Conservation (phyloP, 345 rosid genomes). For the Litchi chinensis region DNA sequence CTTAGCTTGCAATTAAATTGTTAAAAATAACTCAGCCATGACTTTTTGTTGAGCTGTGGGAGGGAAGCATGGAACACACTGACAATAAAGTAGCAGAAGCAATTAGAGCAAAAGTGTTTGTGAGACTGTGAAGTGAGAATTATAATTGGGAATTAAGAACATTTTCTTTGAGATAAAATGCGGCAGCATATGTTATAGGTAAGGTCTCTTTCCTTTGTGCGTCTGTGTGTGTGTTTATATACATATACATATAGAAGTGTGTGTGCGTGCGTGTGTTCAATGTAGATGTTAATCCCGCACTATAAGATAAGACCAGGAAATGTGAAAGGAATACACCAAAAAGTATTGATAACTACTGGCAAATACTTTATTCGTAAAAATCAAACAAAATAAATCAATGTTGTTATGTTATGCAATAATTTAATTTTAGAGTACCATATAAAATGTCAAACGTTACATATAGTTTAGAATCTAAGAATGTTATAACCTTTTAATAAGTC, state of each 20-base stretch:
- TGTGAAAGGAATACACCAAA: slow-evolving; percentile 1
- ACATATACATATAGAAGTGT: too few relatives aligned
- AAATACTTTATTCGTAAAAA: background rate
- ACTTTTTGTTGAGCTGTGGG: background rate
- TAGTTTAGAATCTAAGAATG: too few relatives aligned
- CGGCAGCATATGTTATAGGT: background rate
- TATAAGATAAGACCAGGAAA: background rate
- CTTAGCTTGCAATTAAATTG: slow-evolving; percentile 1
- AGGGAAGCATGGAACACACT: background rate
- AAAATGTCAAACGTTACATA: too few relatives aligned
- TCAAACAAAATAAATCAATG: too few relatives aligned
- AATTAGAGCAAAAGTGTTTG: background rate
- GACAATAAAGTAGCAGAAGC: background rate
- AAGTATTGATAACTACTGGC: background rate
- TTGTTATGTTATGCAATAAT: too few relatives aligned
- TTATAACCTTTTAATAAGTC: too few relatives aligned
- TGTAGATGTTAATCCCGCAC: slow-evolving; percentile 6
- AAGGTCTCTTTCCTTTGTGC: background rate
- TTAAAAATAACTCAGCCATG: background rate
- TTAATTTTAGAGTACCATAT: background rate
- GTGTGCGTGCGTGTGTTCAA: too few relatives aligned
- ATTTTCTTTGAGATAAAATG: background rate
- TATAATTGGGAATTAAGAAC: background rate
- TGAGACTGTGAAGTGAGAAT: background rate
- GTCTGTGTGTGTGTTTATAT: too few relatives aligned